These are phyloP conservation scores for Rhynchosporium agropyri DNA, from an alignment of 2,329 filamentous ascomycete species.

Conservation along the genomic window DNA sequence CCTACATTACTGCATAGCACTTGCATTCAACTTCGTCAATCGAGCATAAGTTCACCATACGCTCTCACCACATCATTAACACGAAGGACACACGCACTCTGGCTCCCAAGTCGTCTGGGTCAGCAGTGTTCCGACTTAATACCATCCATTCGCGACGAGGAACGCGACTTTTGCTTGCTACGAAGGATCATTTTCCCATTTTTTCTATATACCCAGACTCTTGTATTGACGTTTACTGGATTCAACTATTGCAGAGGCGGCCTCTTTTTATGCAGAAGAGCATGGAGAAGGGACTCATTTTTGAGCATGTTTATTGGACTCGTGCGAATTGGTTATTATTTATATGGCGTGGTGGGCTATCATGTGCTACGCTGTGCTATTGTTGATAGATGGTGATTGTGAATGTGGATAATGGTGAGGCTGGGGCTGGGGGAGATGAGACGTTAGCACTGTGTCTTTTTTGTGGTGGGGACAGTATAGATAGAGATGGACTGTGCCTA, in stretches of 20 bases:
- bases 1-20: conserved; percentile 35
- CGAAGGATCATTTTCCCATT: conserved; percentile 23
- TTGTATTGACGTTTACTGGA: conserved; percentile 33
- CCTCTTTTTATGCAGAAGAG: conserved; percentile 12
- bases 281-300: conserved; percentile 6
- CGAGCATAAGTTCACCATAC: background rate
- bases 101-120: conserved; percentile 33
- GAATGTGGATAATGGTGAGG: conserved; percentile 19
- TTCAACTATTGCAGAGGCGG: conserved; percentile 21
- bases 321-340: conserved; percentile 21
- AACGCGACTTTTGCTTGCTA: background rate
- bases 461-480: conserved; percentile 15
- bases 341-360: conserved; percentile 19
- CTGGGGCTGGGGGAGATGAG: background rate
- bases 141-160: conserved; percentile 24
- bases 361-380: background rate
- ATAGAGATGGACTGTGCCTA: conserved; percentile 4
- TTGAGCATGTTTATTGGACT: conserved; percentile 1
- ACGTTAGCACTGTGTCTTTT: conserved; percentile 7
- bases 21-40: conserved; percentile 2
- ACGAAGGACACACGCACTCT: conserved; percentile 25
- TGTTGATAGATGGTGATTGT: background rate
- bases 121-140: conserved; percentile 28
- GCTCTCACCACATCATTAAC: conserved; percentile 7
- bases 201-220: conserved; percentile 42